Evolutionary conservation across 2,329 filamentous ascomycete species (phyloP), one percentile per base, ranked within the genome.

Genomic region (Sclerotinia borealis): DNA sequence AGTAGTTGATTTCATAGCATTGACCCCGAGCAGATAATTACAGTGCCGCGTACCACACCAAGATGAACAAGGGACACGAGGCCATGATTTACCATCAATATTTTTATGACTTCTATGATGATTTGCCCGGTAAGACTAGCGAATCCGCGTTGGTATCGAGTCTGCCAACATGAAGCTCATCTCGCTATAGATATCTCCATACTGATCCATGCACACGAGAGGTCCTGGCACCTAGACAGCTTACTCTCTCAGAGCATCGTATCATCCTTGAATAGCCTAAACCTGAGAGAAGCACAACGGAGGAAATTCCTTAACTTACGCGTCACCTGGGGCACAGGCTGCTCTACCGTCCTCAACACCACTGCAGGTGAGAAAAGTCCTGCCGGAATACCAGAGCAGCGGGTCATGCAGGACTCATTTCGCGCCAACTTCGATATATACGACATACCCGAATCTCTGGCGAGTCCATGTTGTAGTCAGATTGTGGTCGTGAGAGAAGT

Each of bases 381-480:
- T 11, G 25, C 48, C 27, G 19, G 48, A 31, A 31, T 50, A 29
- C 48, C 27, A 50, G 48, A 50, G 29, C 29, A 50, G 19, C 27
- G 48, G 13, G 27, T 5, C 19, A 50, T 50, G 48, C 48, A 50
- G 15, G 27, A 50, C 22, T 31, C 67, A 2, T 70, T 70, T 50
- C 66, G 66, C 3, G 65, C 67, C 2, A 67, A 68, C 36, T 69
- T 70, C 54, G 66, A 68, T 41, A 43, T 67, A 60, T 68, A 69
- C 59, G 63, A 68, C n/a, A 63, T 83, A 8, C 83, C 83, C 0
- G 72, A 77, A 2, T 70, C 78, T 31, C 78, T 87, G 9, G 83
- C 79, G 6, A 80, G 81, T 1, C 79, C 83, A 13, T 88, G 85
- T 73, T 88, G 85, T 72, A 84, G 85, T 43, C 86, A 89, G 72